Evolutionary conservation across 2,329 filamentous ascomycete species (phyloP), one percentile per base, ranked within the genome.

Genomic region (Drechslera avenae): DNA sequence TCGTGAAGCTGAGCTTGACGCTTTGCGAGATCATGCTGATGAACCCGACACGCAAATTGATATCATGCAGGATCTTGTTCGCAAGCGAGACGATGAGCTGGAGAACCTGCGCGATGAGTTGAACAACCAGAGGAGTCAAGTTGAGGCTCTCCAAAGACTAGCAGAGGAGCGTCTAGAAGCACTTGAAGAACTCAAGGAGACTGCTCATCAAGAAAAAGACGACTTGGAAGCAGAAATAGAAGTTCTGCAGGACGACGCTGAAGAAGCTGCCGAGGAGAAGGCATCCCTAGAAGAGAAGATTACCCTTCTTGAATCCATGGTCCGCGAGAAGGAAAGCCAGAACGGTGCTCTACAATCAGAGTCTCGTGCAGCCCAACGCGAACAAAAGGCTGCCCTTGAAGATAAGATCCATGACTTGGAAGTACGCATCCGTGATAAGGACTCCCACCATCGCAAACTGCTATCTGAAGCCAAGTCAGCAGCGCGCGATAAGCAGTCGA

Each of bases 211-310:
- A n/a, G 62, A 67, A 23, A 71, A 68, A 52, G 72, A 82, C 39
- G 78, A 81, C 23, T 70, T 86, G 8, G 81, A 86, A 61, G 81
- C 86, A 26, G 82, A 83, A 51, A 79, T 83, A 14, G 67, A 77
- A 28, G 74, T 80, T 5, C 62, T 80, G 1, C 75, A 79, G 48
- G 71, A 73, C 21, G 71, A 69, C 23, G 67, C 74, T 6, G 77
- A 79, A 26, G 75, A 78, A 14, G 66, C 71, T 1, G 64, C 72
- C 17, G 69, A 73, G 13, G 76, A 78, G 54, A 87, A 85, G 62
- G 78, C 80, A 6, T 77, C 84, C 34, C 73, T 88, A 1, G 83
- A 89, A 62, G 78, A 83, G 44, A 82, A 83, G 50, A 78, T 83
- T 4, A 74, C 76, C 8, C 52, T 69, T 5, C 64, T 75, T 5